Percentiles rank a stretch among this genome's conserved stretches.
phyloP scores from a whole-genome alignment of 257 asterid genomes.

The Paulownia fortunei region DNA sequence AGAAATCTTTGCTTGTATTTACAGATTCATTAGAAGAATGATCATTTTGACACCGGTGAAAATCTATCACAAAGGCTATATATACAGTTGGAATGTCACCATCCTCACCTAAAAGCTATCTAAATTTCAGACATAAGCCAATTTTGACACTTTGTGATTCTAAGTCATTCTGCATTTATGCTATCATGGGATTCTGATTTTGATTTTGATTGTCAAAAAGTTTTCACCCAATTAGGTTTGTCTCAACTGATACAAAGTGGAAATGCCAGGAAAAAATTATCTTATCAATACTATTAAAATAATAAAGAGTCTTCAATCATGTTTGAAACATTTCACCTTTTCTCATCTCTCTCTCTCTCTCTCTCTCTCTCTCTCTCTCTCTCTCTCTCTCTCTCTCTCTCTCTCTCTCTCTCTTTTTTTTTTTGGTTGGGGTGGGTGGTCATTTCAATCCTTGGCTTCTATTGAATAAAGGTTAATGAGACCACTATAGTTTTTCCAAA shows the following conservation, averaged over 20 bases:
- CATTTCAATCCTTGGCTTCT: too few species aligned
- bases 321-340: neutral
- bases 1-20: slow-evolving; percentile 45
- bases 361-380: neutral
- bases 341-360: neutral
- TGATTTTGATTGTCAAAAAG: too few species aligned
- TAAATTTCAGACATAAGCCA: neutral
- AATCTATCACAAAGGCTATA: slow-evolving; percentile 23
- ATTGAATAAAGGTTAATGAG: neutral
- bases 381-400: too few species aligned
- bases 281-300: neutral
- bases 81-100: slow-evolving; percentile 42
- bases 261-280: neutral
- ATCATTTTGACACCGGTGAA: slow-evolving; percentile 25
- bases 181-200: neutral
- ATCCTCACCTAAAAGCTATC: slow-evolving; percentile 36
- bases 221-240: slow-evolving; percentile 5
- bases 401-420: neutral
- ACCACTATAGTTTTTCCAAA: neutral
- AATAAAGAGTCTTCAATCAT: neutral
- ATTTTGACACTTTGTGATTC: neutral
- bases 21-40: slow-evolving; percentile 35
- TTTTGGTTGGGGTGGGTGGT: too few species aligned
- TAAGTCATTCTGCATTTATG: too few species aligned
- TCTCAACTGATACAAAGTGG: neutral